Conservation (phyloP, 2,329 filamentous ascomycete species). For the Sphaerulina vaccinii region DNA sequence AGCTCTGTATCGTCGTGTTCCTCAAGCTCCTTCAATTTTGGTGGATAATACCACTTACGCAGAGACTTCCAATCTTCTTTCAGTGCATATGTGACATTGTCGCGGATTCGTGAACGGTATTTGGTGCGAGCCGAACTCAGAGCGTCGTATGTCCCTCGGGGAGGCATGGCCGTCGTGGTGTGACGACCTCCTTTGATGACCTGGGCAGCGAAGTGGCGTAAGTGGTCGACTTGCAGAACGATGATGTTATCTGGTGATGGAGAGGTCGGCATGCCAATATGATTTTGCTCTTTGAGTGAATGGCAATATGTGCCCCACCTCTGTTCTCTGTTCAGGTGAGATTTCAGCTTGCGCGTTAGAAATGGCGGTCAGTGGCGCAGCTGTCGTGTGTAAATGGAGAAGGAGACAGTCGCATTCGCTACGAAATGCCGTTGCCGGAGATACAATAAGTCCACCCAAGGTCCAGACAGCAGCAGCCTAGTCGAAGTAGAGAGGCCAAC, state of each 20-base stretch:
- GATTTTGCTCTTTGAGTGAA: neutral
- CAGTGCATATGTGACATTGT: constrained; percentile 8
- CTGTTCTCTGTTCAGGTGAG: too few relatives aligned
- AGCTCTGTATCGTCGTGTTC: neutral
- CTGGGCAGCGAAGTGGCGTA: neutral
- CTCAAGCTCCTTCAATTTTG: neutral
- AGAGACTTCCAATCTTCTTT: neutral
- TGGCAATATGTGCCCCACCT: too few relatives aligned
- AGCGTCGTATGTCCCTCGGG: too few relatives aligned
- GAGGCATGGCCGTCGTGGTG: too few relatives aligned
- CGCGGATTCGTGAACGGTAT: constrained; percentile 7
- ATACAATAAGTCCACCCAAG: too few relatives aligned
- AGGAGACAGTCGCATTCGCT: too few relatives aligned
- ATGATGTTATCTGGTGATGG: neutral
- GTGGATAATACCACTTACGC: constrained; percentile 9
- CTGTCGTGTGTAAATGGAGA: neutral
- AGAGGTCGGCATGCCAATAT: neutral
- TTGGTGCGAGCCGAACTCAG: neutral
- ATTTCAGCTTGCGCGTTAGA: too few relatives aligned
- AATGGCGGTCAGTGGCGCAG: too few relatives aligned
- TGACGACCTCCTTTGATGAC: neutral
- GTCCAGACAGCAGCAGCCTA: too few relatives aligned
- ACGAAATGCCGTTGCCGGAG: too few relatives aligned
- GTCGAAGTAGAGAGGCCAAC: too few relatives aligned
- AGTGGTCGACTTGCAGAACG: constrained; percentile 1